These are phyloP conservation scores for Colletotrichum sojae DNA, from an alignment of 2,329 filamentous ascomycete species.

Conservation along the genomic window DNA sequence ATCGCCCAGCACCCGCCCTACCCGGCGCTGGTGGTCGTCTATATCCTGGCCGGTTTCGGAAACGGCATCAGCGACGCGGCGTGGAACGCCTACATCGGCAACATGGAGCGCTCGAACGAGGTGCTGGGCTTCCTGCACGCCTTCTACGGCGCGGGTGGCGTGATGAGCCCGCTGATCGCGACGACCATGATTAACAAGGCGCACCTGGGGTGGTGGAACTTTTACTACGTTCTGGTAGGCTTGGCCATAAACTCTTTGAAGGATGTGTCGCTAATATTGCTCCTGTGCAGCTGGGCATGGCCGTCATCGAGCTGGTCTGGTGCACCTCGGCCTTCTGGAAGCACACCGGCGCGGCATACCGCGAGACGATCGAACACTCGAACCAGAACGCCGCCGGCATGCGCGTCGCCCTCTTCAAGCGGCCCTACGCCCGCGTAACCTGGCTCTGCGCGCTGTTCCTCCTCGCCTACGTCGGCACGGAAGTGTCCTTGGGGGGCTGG, in stretches of 20 bases:
- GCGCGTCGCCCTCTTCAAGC: conserved; percentile 57
- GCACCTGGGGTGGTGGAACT: conserved; percentile 75
- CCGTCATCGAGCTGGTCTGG: conserved; percentile 67
- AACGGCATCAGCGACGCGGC: conserved; percentile 75
- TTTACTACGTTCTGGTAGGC: conserved; percentile 82
- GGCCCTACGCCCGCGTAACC: conserved; percentile 65
- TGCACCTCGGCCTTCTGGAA: conserved; percentile 70
- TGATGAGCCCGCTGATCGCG: conserved; percentile 78
- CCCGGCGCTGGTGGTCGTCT: conserved; percentile 75
- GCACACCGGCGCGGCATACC: conserved; percentile 68
- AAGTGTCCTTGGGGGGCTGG: conserved; percentile 85
- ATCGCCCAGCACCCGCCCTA: conserved; percentile 77
- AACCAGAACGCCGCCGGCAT: conserved; percentile 48
- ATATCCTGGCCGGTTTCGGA: conserved; percentile 77
- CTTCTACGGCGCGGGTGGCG: conserved; percentile 77
- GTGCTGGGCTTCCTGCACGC: conserved; percentile 78
- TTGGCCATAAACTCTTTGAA: too few relatives aligned
- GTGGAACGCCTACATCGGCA: conserved; percentile 72
- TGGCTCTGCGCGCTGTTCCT: conserved; percentile 82
- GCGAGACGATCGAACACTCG: conserved; percentile 50
- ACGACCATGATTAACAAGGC: conserved; percentile 78
- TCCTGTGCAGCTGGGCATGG: conserved; percentile 62
- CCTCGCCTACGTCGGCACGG: conserved; percentile 81
- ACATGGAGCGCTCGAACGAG: conserved; percentile 79
- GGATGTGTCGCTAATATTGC: not conserved